Evolutionary conservation across 1,139 yeast genomes (phyloP).

Genomic region (Yamadazyma friedrichii): DNA sequence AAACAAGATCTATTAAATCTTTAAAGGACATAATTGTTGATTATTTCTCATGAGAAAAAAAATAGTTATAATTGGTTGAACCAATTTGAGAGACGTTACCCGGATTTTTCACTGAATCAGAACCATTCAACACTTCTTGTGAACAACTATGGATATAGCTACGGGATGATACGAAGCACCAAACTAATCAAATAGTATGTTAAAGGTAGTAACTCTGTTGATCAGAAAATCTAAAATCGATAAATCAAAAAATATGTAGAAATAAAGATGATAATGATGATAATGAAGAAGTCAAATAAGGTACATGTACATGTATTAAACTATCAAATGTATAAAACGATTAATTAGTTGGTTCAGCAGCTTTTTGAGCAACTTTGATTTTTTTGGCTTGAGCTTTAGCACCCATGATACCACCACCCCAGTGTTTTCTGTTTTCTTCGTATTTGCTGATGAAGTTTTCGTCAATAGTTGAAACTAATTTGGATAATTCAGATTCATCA

Average conservation of each 20-base stretch:
- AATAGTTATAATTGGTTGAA: slow-evolving; percentile 25
- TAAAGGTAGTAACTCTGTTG: too few relatives aligned
- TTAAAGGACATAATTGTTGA: slow-evolving; percentile 48
- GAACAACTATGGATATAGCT: too few relatives aligned
- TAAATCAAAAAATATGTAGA: background rate
- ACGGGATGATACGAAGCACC: too few relatives aligned
- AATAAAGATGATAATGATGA: background rate
- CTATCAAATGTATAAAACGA: background rate
- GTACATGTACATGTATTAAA: background rate
- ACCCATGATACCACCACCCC: slow-evolving; percentile 99
- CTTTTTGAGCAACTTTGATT: slow-evolving; percentile 44
- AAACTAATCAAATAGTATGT: too few relatives aligned
- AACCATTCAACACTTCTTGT: too few relatives aligned
- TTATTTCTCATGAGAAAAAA: slow-evolving; percentile 23
- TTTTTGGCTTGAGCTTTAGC: slow-evolving; percentile 81
- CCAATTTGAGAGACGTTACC: slow-evolving; percentile 6
- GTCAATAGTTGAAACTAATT: slow-evolving; percentile 87
- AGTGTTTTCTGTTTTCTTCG: slow-evolving; percentile 95
- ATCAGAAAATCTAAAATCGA: too few relatives aligned
- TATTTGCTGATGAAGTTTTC: slow-evolving; percentile 89
- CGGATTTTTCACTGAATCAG: slow-evolving; percentile 5
- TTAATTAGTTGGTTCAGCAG: slow-evolving; percentile 24
- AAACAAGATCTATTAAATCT: slow-evolving; percentile 79
- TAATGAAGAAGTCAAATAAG: too few relatives aligned
- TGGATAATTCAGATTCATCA: slow-evolving; percentile 92